Evolutionary conservation across 257 asterid species (phyloP).

Genomic region (Nicotiana knightiana): DNA sequence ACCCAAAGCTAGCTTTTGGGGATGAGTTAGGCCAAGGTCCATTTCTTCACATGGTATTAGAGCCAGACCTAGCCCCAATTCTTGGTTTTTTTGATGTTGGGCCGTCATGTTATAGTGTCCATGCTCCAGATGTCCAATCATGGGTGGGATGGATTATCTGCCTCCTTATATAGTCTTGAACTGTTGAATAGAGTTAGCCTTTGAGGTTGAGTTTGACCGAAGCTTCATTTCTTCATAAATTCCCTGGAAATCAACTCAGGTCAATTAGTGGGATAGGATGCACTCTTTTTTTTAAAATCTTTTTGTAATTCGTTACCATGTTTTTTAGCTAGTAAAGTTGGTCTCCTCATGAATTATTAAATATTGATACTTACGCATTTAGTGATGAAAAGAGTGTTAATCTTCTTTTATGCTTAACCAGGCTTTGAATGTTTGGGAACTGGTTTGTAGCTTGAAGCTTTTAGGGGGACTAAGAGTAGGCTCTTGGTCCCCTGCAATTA

Average conservation of each 20-base stretch:
- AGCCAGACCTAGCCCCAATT: too few relatives aligned
- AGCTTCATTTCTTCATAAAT: neutral
- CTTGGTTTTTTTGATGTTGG: too few relatives aligned
- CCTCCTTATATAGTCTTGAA: too few relatives aligned
- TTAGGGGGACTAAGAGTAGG: conserved; percentile 75
- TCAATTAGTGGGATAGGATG: neutral
- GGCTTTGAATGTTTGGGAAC: conserved; percentile 17
- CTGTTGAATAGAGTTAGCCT: too few relatives aligned
- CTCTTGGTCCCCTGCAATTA: conserved; percentile 88
- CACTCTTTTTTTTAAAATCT: neutral
- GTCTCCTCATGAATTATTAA: neutral
- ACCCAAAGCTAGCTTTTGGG: too few relatives aligned
- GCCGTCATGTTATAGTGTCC: too few relatives aligned
- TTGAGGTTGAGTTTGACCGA: too few relatives aligned
- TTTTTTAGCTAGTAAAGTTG: neutral
- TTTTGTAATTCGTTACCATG: neutral
- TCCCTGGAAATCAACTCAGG: neutral
- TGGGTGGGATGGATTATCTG: too few relatives aligned
- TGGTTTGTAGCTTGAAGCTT: conserved; percentile 1
- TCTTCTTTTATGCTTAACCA: conserved; percentile 3
- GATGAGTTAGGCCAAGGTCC: too few relatives aligned
- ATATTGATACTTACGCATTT: conserved; percentile 1
- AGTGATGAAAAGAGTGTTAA: neutral
- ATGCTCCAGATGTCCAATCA: too few relatives aligned
- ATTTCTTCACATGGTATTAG: too few relatives aligned